Evolutionary conservation across 805 yeast species (phyloP).

Genomic region (Candida glaebosa): DNA sequence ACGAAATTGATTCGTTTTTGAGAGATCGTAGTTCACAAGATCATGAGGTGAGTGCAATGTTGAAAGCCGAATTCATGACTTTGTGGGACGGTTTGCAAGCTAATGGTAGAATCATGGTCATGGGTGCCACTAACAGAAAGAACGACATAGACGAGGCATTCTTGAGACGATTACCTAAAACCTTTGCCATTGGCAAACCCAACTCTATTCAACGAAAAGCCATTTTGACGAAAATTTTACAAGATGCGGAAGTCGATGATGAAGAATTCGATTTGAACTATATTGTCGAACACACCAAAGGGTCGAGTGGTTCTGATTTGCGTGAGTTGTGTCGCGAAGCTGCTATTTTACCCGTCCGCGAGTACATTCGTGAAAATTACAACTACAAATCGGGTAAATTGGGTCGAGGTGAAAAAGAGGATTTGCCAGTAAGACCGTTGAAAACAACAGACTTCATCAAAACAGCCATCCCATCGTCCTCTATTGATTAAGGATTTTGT

Average conservation of each 20-base stretch:
- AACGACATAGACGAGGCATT: conserved; percentile 91
- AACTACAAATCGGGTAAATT: conserved; percentile 44
- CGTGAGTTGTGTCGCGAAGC: conserved; percentile 92
- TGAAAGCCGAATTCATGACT: conserved; percentile 97
- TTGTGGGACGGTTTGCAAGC: conserved; percentile 90
- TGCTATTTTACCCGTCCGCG: conserved; percentile 84
- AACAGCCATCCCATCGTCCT: conserved; percentile 17
- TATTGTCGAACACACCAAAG: conserved; percentile 63
- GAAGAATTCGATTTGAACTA: conserved; percentile 54
- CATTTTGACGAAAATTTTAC: conserved; percentile 66
- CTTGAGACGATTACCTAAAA: conserved; percentile 87
- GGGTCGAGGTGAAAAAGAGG: conserved; percentile 21
- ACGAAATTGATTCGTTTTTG: conserved; percentile 92
- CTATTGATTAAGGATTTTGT: conserved; percentile 14
- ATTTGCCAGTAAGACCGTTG: conserved; percentile 56
- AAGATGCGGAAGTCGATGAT: conserved; percentile 58
- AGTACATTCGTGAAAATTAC: conserved; percentile 64
- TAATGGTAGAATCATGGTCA: conserved; percentile 75
- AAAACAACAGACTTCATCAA: conserved; percentile 59
- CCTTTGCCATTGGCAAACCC: conserved; percentile 78
- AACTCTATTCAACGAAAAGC: conserved; percentile 60
- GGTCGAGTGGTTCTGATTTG: conserved; percentile 80
- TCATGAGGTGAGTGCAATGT: conserved; percentile 92
- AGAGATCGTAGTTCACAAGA: conserved; percentile 81
- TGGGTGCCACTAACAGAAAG: conserved; percentile 95